Conservation (phyloP, 441 rosid genomes). For the Populus hybrid region DNA sequence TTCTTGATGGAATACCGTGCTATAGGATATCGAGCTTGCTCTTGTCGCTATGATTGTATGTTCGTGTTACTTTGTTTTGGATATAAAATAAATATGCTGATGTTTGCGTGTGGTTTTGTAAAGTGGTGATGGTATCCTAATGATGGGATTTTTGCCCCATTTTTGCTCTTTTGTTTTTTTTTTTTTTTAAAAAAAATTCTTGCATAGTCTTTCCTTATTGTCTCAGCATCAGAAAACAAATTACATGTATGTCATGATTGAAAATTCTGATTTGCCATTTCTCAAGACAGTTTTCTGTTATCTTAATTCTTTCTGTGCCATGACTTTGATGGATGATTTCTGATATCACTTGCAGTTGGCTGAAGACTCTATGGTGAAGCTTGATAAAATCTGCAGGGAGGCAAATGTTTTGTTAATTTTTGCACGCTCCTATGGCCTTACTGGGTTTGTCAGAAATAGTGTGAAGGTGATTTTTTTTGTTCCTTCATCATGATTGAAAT, state of each 20-base stretch:
- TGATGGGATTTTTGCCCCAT: background rate
- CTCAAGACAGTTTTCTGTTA: background rate
- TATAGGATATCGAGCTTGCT: background rate
- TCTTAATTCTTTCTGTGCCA: background rate
- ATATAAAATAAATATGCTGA: background rate
- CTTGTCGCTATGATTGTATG: background rate
- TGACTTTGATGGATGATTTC: constrained; percentile 4
- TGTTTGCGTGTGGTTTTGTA: background rate
- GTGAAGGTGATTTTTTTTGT: constrained; percentile 53
- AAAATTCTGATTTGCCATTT: background rate
- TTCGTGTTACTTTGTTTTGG: background rate
- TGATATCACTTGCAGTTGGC: constrained; percentile 52
- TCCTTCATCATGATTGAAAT: background rate
- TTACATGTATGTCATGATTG: background rate
- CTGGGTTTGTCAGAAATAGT: constrained; percentile 81
- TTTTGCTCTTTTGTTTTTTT: too few species aligned
- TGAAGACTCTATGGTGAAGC: constrained; percentile 78
- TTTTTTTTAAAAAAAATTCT: too few species aligned
- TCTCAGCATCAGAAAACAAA: background rate
- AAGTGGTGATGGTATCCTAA: background rate
- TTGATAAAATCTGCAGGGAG: constrained; percentile 78
- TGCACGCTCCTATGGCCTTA: constrained; percentile 95
- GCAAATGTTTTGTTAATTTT: constrained; percentile 81
- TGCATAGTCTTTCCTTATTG: background rate
- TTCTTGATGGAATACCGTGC: background rate